Percentiles rank a stretch among this genome's conserved stretches.
These are phyloP conservation scores for Myxozyma geophila DNA, from an alignment of 805 yeast genomes.

Conservation along the genomic window DNA sequence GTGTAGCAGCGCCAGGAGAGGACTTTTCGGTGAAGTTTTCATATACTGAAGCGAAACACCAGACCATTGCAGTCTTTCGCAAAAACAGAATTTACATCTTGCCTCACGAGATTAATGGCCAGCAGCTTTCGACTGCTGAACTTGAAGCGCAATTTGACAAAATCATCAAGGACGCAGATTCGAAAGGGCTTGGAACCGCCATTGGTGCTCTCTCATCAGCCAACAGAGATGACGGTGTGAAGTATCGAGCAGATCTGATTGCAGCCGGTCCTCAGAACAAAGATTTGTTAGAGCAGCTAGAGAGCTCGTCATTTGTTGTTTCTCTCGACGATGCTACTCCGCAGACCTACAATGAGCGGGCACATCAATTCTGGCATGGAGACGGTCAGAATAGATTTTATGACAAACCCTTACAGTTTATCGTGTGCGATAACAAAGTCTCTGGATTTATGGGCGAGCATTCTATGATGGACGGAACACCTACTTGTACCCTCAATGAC, in stretches of 20 bases:
- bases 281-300: conserved; percentile 66
- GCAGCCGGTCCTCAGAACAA: conserved; percentile 63
- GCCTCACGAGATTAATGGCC: conserved; percentile 47
- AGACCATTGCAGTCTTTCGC: conserved; percentile 71
- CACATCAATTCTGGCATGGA: conserved; percentile 93
- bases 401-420: conserved; percentile 88
- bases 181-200: conserved; percentile 53
- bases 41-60: conserved; percentile 49
- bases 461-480: conserved; percentile 97
- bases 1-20: conserved; percentile 65
- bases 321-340: conserved; percentile 78
- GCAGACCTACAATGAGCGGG: conserved; percentile 77
- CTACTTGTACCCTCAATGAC: conserved; percentile 86
- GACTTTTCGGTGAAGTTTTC: conserved; percentile 65
- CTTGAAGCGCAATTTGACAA: conserved; percentile 58
- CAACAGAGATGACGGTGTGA: conserved; percentile 82
- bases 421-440: conserved; percentile 78
- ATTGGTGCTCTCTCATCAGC: conserved; percentile 81
- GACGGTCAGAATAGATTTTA: conserved; percentile 86
- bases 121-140: conserved; percentile 47
- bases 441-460: conserved; percentile 97
- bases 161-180: conserved; percentile 54
- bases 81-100: conserved; percentile 84
- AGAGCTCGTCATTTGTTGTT: conserved; percentile 76
- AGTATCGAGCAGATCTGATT: conserved; percentile 60